These are phyloP conservation scores for Harringtonia aguacate DNA, from an alignment of 2,329 filamentous ascomycete genomes.

Conservation along the genomic window DNA sequence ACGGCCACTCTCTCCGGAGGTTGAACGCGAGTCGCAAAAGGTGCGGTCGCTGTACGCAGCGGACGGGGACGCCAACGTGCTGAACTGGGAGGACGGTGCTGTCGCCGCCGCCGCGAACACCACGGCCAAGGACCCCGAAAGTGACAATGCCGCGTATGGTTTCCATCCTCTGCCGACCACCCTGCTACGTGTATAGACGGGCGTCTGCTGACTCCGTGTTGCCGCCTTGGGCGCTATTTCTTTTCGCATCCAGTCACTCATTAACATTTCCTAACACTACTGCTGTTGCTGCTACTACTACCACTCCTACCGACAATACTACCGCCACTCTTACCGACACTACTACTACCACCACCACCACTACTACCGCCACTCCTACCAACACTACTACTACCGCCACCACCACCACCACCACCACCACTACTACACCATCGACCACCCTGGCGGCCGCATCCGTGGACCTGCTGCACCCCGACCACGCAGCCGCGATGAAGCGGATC, in stretches of 20 bases:
- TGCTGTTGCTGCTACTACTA: no score
- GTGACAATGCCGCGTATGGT: slow-evolving; percentile 1
- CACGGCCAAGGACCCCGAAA: background rate
- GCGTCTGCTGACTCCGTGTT: slow-evolving; percentile 6
- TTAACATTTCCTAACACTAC: no score
- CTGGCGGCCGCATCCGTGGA: background rate
- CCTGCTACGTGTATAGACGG: slow-evolving; percentile 4
- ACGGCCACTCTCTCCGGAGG: slow-evolving; percentile 40
- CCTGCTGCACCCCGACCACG: background rate
- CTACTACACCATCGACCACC: no score
- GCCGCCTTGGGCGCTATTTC: background rate
- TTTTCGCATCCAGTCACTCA: no score
- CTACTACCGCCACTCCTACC: no score
- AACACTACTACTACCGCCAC: no score
- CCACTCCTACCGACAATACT: no score
- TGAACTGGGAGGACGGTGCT: slow-evolving; percentile 39
- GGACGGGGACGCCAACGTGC: slow-evolving; percentile 33
- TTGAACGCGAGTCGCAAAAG: slow-evolving; percentile 55
- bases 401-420: no score
- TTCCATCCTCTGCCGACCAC: slow-evolving; percentile 1
- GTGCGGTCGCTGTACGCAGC: slow-evolving; percentile 56
- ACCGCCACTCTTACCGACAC: no score
- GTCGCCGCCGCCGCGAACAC: background rate
- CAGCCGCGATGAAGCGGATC: background rate
- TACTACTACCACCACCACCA: no score